Evolutionary conservation across 768 basidiomycete genomes (phyloP), one percentile per base, ranked within the genome.

Genomic region (Lactarius akahatsu): DNA sequence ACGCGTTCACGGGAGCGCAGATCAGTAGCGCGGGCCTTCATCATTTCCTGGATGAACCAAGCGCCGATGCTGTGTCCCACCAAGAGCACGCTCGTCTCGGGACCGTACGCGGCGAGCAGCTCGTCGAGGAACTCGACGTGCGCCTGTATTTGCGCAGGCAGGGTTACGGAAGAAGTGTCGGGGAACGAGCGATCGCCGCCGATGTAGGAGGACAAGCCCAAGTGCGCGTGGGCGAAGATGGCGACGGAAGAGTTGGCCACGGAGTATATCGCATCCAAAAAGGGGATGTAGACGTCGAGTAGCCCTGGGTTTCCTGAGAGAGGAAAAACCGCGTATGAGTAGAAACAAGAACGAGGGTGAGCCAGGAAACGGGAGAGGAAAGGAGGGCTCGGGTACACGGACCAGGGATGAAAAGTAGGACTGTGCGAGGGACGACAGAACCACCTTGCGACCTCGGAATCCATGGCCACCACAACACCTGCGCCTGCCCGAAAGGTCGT

Each of bases 31-130:
- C 77, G 88, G 86, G 69, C 75, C 75, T 86, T 86, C 61, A 88
- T 70, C 9, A 86, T 77, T 86, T 89, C 70, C 20, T 57, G 32
- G 4, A 81, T 73, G 60, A 93, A 78, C 89, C 90, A 94, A 1
- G 84, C 77, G 1, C 91, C 91, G 16, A 92, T 83, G 62, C 88
- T 90, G 68, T 93, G 91, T 10, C 86, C 88, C 26, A 82, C 73
- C 0, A 89, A 28, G 20, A 87, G 73, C 32, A 87, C 73, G 64
- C 74, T 80, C 15, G 77, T 74, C 8, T 73, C 67, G n/a, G 67
- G 70, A 77, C 82, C 32, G 52, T 40, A 16, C 80, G 73, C 60
- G 90, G 78, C 87, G 88, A 92, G 4, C 83, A 78, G 2, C 89
- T 90, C 18, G 90, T 84, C 65, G 86, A 90, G 60, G 80, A 81